Evolutionary conservation across 2,329 filamentous ascomycete genomes (phyloP).

Genomic region (Emmonsiellopsis sp.): DNA sequence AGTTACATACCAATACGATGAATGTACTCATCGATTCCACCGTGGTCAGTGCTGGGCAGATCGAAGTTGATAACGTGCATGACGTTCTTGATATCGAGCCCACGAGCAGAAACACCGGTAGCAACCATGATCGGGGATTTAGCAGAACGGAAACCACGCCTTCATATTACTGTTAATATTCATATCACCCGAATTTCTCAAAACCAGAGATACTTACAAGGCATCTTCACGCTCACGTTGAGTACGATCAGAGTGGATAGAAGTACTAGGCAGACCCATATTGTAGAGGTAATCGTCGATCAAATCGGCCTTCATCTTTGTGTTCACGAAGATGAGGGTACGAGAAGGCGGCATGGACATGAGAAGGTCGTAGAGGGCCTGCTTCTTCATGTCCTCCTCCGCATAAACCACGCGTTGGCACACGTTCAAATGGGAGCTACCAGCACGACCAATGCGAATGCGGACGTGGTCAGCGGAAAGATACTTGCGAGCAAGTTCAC

Average conservation of each 20-base stretch:
- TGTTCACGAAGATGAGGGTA: conserved; percentile 86
- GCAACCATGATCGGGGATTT: conserved; percentile 71
- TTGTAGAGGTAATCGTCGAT: conserved; percentile 86
- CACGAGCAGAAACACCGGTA: conserved; percentile 78
- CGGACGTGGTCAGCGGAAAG: conserved; percentile 66
- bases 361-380: conserved; percentile 64
- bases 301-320: conserved; percentile 66
- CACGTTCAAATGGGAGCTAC: conserved; percentile 75
- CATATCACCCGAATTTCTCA: conserved; percentile 2
- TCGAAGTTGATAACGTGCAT: conserved; percentile 93
- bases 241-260: conserved; percentile 78
- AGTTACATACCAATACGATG: conserved; percentile 73
- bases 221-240: conserved; percentile 89
- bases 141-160: conserved; percentile 68
- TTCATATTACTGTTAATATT: conserved; percentile 17
- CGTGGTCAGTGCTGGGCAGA: conserved; percentile 61
- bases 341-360: conserved; percentile 61
- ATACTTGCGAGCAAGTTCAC: conserved; percentile 66
- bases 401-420: conserved; percentile 61
- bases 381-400: conserved; percentile 57
- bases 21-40: conserved; percentile 88
- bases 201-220: conserved; percentile 43
- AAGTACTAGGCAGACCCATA: conserved; percentile 67
- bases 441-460: conserved; percentile 78
- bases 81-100: conserved; percentile 79